These are phyloP conservation scores for Penicillium sp. DNA, from an alignment of 2,329 filamentous ascomycete genomes.

Conservation along the genomic window DNA sequence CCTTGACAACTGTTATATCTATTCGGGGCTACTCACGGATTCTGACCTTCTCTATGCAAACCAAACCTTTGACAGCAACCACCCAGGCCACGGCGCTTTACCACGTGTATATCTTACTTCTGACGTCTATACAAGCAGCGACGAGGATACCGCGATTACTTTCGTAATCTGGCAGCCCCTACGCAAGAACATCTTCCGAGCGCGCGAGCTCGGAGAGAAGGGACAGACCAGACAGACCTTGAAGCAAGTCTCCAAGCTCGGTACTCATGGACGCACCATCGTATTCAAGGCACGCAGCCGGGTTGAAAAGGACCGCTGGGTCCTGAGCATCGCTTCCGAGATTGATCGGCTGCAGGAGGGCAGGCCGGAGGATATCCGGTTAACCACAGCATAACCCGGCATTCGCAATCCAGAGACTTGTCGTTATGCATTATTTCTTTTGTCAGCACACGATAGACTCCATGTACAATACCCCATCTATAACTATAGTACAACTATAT, in stretches of 20 bases:
- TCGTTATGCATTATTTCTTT: neutral
- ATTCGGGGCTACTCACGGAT: constrained; percentile 67
- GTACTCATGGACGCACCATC: constrained; percentile 64
- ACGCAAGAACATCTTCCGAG: constrained; percentile 61
- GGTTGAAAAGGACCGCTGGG: constrained; percentile 71
- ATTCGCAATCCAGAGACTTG: neutral
- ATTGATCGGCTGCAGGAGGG: constrained; percentile 63
- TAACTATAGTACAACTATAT: neutral
- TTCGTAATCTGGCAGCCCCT: constrained; percentile 70
- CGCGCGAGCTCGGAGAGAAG: constrained; percentile 43
- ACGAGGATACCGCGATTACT: constrained; percentile 69
- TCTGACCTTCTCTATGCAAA: constrained; percentile 68
- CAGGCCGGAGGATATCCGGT: constrained; percentile 55
- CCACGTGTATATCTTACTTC: constrained; percentile 63
- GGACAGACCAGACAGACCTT: constrained; percentile 53
- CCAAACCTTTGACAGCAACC: constrained; percentile 67
- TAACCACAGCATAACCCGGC: constrained; percentile 28
- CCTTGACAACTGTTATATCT: constrained; percentile 68
- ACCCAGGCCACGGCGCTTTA: constrained; percentile 63
- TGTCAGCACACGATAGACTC: constrained; percentile 5
- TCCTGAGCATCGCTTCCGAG: constrained; percentile 67
- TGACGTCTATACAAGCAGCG: constrained; percentile 65
- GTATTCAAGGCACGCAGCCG: constrained; percentile 70
- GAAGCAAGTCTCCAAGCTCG: constrained; percentile 64
- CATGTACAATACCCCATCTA: constrained; percentile 1